Percentiles rank a stretch among this genome's conserved stretches.
These are phyloP conservation scores for Diospyros kaki DNA, from an alignment of 148 eudicot genomes.

Conservation along the genomic window DNA sequence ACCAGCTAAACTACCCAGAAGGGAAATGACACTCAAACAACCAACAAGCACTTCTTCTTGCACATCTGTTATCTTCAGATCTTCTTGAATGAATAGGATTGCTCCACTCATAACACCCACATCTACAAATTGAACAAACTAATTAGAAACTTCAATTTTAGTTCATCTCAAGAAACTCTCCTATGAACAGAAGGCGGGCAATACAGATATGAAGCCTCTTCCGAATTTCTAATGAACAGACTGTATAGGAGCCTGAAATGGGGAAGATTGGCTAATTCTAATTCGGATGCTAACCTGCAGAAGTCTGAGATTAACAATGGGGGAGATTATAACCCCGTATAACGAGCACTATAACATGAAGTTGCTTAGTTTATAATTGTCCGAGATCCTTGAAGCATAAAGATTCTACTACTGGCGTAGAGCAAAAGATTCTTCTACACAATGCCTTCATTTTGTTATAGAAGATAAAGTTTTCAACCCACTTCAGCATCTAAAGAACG, in stretches of 20 bases:
- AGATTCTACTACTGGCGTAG: constrained; percentile 1
- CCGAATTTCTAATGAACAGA: neutral
- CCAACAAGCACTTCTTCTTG: constrained; percentile 72
- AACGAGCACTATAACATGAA: neutral
- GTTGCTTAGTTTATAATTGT: neutral
- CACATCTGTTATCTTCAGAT: constrained; percentile 61
- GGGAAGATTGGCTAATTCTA: neutral
- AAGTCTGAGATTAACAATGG: neutral
- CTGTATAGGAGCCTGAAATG: neutral
- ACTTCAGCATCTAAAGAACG: neutral
- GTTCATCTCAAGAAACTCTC: neutral
- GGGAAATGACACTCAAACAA: constrained; percentile 52
- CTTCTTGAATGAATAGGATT: constrained; percentile 62
- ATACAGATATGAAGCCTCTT: neutral
- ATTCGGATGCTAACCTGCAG: too few species aligned
- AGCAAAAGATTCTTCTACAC: neutral
- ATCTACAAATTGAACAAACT: constrained; percentile 36
- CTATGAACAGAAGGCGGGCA: neutral
- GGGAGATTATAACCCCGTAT: neutral
- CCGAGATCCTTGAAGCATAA: neutral
- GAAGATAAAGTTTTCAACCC: neutral
- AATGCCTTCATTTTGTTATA: neutral
- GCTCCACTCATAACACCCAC: constrained; percentile 94
- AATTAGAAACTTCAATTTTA: neutral
- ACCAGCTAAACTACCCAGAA: constrained; percentile 67